Evolutionary conservation across 129 eudicot genomes (phyloP), one percentile per base, ranked within the genome.

Genomic region (Helianthus annuus): DNA sequence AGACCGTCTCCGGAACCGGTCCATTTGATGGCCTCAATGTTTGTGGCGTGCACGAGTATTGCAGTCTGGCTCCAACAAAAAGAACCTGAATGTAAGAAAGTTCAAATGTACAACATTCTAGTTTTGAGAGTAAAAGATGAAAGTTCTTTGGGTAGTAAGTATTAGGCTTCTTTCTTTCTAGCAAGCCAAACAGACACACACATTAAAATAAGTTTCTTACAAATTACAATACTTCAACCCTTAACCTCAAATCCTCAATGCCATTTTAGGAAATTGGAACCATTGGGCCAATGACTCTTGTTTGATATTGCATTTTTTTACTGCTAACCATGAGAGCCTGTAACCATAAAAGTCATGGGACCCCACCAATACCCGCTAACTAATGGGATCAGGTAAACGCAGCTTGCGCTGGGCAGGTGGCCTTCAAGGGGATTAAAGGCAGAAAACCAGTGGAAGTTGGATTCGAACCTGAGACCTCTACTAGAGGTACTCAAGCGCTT

Each of bases 31-130:
- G 88, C 81, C 64, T 90, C 86, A 45, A 88, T 80, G 59, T 85
- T 84, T 17, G 78, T 68, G 66, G 86, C 80, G 75, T 87, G 97
- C 76, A 76, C 79, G 48, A 94, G 97, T 61, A 72, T 69, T 51
- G 96, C 87, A 79, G 81, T 90, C 99, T 94, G 97, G 83, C 97
- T 90, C 99, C 99, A 94, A 94, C 85, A 88, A 90, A 86, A 94
- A 94, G 97, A 94, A 86, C 97, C 99, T 94, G 99, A 81, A 84
- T 90, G 98, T 87, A 78, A 90, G 84, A 61, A 80, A 82, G 82
- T 87, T 83, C 78, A 83, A 74, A 74, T 80, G 80, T 61, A 81
- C 80, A 73, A 72, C 52, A 70, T 79, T 59, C 78, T 79, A 54
- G 69, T 67, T 60, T 60, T 61, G 13, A n/a, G 49, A 16, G 64